Conservation (phyloP, 129 eudicot genomes). For the Rutidosis leptorrhynchoides region DNA sequence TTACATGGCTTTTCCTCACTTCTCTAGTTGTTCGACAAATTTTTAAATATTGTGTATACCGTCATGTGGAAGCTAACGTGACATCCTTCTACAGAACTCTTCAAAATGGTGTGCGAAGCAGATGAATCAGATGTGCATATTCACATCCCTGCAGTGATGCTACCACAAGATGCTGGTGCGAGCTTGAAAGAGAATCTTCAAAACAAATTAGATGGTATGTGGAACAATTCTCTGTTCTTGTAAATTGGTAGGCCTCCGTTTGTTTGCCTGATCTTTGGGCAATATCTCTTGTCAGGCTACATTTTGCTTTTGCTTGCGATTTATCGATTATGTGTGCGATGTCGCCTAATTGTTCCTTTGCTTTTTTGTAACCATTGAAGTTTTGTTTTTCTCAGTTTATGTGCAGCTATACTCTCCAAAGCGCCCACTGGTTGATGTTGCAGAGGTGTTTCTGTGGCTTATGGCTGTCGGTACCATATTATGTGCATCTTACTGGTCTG, state of each 20-base stretch:
- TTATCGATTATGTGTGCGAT: slow-evolving; percentile 7
- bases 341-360: background rate
- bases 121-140: slow-evolving; percentile 56
- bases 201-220: slow-evolving; percentile 63
- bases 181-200: slow-evolving; percentile 44
- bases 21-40: background rate
- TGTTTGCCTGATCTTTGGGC: background rate
- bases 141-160: slow-evolving; percentile 90
- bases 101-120: slow-evolving; percentile 96
- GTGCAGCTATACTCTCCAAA: slow-evolving; percentile 93
- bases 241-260: background rate
- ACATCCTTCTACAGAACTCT: slow-evolving; percentile 60
- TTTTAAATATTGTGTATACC: background rate
- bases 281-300: slow-evolving; percentile 10
- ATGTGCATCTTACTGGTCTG: slow-evolving; percentile 99
- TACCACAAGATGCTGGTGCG: slow-evolving; percentile 93
- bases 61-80: slow-evolving; percentile 19
- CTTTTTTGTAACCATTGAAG: slow-evolving; percentile 8
- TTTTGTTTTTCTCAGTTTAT: slow-evolving; percentile 53
- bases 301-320: background rate
- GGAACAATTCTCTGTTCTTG: slow-evolving; percentile 10
- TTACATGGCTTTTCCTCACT: slow-evolving; percentile 15
- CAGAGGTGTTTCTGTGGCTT: slow-evolving; percentile 97
- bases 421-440: slow-evolving; percentile 92
- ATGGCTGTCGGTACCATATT: slow-evolving; percentile 98